A percentile compares a stretch with the other conserved stretches of the same genome.
phyloP scores from a whole-genome alignment of 495 filamentous ascomycete species.

The Neurospora sp. region DNA sequence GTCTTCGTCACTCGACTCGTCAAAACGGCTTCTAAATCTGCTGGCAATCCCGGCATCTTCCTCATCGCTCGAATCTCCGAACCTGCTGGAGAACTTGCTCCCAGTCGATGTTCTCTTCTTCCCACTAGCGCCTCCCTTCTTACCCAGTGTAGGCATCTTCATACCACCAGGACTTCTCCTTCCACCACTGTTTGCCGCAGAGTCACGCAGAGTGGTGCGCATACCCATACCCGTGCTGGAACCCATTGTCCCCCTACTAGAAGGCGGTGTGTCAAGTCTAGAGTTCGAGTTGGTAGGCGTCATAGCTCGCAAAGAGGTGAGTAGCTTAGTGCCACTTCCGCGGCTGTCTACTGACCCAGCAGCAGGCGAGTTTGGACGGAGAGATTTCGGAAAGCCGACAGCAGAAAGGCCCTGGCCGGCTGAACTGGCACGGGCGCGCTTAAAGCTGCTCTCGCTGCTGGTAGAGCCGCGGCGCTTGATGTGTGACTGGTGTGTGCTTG shows the following conservation, averaged over 20 bases:
- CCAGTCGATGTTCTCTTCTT: constrained; percentile 1
- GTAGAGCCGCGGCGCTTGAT: constrained; percentile 33
- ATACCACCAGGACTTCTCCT: constrained; percentile 15
- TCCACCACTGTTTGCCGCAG: neutral
- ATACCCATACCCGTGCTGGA: constrained; percentile 13
- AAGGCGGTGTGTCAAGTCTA: constrained; percentile 11
- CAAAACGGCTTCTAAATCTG: constrained; percentile 60
- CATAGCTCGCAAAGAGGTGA: constrained; percentile 25
- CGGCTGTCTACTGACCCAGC: neutral
- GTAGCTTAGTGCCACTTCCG: neutral
- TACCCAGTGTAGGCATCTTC: constrained; percentile 25
- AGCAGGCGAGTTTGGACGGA: constrained; percentile 8
- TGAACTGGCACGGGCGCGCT: constrained; percentile 19
- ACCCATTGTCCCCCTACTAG: neutral
- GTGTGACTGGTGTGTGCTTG: neutral
- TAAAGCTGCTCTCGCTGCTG: constrained; percentile 41
- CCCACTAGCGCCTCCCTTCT: constrained; percentile 12
- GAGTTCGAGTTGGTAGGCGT: constrained; percentile 26
- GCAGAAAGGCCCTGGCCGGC: neutral
- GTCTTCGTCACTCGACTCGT: constrained; percentile 74
- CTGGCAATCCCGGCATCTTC: constrained; percentile 40
- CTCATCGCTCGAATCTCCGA: constrained; percentile 64
- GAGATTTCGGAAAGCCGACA: constrained; percentile 27
- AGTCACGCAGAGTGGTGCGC: constrained; percentile 22
- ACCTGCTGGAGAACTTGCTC: constrained; percentile 32